These are phyloP conservation scores for Allium cepa DNA, from an alignment of 106 monocot species.

Conservation along the genomic window DNA sequence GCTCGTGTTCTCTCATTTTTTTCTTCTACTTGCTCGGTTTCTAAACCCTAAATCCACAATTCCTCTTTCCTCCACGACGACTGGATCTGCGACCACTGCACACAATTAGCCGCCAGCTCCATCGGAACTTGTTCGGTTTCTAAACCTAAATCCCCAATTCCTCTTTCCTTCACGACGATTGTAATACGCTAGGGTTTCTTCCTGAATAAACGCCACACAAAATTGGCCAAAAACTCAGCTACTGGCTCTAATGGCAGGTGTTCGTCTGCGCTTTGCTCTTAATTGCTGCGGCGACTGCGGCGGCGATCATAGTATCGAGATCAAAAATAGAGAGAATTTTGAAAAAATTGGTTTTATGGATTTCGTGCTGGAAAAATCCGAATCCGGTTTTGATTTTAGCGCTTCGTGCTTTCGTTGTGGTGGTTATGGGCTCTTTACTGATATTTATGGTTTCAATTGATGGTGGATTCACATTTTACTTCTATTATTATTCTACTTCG, in stretches of 20 bases:
- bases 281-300: slow-evolving; percentile 20
- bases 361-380: slow-evolving; percentile 19
- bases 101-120: no score
- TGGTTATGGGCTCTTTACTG: slow-evolving; percentile 18
- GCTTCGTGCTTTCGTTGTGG: slow-evolving; percentile 4
- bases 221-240: background rate
- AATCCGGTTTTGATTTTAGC: slow-evolving; percentile 26
- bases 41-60: no score
- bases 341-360: slow-evolving; percentile 8
- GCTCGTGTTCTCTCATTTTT: no score
- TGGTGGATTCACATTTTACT: slow-evolving; percentile 32
- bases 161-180: no score
- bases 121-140: no score
- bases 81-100: no score
- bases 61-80: no score
- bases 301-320: slow-evolving; percentile 11
- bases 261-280: slow-evolving; percentile 33
- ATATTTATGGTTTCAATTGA: background rate
- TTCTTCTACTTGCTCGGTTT: no score
- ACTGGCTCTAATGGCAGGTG: slow-evolving; percentile 48
- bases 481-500: slow-evolving; percentile 14
- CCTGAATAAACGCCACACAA: background rate
- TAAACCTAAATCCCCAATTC: no score
- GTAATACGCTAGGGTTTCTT: background rate
- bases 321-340: background rate